Evolutionary conservation across 805 yeast species (phyloP).

Genomic region (Komagataella phaffii): DNA sequence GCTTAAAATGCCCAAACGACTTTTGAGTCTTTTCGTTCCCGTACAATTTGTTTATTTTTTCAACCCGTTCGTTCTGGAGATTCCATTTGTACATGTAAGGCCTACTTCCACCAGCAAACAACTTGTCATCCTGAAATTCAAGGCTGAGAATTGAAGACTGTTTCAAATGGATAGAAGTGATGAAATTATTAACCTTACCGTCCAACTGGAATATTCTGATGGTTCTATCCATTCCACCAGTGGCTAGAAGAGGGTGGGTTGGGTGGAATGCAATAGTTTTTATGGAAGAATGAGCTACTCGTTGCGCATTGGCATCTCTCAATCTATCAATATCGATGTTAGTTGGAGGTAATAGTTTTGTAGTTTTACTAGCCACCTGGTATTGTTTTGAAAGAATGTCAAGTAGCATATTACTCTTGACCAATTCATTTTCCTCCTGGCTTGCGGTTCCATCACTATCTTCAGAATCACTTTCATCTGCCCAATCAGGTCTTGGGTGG

Average conservation of each 20-base stretch:
- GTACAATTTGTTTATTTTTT: constrained; percentile 77
- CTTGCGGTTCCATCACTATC: constrained; percentile 25
- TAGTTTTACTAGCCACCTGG: constrained; percentile 12
- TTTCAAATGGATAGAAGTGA: constrained; percentile 68
- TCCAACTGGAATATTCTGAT: constrained; percentile 81
- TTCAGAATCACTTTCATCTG: constrained; percentile 39
- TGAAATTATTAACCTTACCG: constrained; percentile 70
- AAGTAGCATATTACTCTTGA: constrained; percentile 15
- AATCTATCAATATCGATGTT: constrained; percentile 67
- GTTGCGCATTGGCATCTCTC: constrained; percentile 72
- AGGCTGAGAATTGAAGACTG: constrained; percentile 76
- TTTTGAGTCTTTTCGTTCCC: constrained; percentile 82
- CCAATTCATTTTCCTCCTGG: constrained; percentile 7
- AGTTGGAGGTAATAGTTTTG: constrained; percentile 53
- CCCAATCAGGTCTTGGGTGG: constrained; percentile 84
- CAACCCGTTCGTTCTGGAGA: constrained; percentile 44
- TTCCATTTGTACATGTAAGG: constrained; percentile 90
- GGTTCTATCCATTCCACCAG: constrained; percentile 90
- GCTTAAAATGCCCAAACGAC: constrained; percentile 75
- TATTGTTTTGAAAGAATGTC: constrained; percentile 19
- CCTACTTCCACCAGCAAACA: constrained; percentile 86
- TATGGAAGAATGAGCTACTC: constrained; percentile 64
- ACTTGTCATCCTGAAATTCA: constrained; percentile 35
- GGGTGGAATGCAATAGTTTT: constrained; percentile 82
- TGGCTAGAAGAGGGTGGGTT: constrained; percentile 64